Conservation (phyloP, 2,329 filamentous ascomycete species). For the Aureobasidium sp. region DNA sequence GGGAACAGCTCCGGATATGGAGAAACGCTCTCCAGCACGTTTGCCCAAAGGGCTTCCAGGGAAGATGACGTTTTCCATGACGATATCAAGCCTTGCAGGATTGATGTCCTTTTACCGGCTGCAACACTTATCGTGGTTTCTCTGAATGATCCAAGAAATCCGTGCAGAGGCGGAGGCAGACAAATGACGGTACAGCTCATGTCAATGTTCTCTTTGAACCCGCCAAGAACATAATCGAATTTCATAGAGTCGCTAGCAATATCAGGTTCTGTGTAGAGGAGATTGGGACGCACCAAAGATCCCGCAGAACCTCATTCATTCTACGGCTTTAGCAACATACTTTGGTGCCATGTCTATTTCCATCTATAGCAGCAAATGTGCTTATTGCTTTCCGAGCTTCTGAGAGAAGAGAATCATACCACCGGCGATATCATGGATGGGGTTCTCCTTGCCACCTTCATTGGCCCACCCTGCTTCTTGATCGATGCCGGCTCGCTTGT, state of each 20-base stretch:
- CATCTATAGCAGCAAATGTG: not conserved
- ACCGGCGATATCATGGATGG: slow-evolving; percentile 6
- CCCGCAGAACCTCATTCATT: no score
- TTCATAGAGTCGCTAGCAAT: no score
- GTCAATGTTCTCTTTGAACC: not conserved
- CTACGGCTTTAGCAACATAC: not conserved
- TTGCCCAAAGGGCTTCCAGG: not conserved
- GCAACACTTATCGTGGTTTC: not conserved
- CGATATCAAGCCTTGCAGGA: not conserved
- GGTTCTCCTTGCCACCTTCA: slow-evolving; percentile 14
- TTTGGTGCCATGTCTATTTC: not conserved
- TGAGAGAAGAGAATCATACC: slow-evolving; percentile 14
- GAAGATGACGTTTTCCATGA: not conserved
- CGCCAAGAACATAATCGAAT: no score
- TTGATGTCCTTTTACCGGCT: not conserved
- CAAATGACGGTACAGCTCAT: not conserved
- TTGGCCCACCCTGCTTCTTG: slow-evolving; percentile 6
- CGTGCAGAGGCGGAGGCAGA: not conserved
- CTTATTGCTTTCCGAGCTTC: not conserved
- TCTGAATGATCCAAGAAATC: not conserved
- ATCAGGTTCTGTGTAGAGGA: no score
- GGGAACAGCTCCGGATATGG: not conserved
- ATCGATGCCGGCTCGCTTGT: slow-evolving; percentile 6
- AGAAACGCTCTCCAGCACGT: not conserved
- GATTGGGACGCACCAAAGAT: no score